These are phyloP conservation scores for Colletotrichum sp. DNA, from an alignment of 2,329 filamentous ascomycete species.

Conservation along the genomic window DNA sequence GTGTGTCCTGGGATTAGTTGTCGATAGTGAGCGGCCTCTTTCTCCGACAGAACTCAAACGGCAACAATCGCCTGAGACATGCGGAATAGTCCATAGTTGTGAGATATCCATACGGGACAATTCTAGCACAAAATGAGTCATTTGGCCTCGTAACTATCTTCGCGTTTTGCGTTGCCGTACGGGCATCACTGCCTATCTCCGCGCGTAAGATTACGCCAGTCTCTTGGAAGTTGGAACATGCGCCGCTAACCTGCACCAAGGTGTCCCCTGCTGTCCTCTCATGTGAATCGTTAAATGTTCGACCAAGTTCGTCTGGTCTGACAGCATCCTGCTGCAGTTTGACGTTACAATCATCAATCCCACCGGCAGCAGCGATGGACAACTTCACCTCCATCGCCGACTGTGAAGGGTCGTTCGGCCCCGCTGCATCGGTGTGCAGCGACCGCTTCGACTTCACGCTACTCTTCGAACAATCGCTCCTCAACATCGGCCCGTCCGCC, in stretches of 20 bases:
- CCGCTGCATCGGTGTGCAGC: constrained; percentile 31
- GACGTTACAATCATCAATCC: not conserved
- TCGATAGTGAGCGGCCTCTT: not conserved
- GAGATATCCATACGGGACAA: not conserved
- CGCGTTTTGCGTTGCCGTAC: not conserved
- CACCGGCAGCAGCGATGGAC: not conserved
- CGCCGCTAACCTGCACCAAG: not conserved
- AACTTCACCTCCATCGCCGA: constrained; percentile 4
- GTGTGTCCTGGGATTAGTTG: not conserved
- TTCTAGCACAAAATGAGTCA: not conserved
- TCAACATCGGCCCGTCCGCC: constrained; percentile 34
- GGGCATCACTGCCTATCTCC: not conserved
- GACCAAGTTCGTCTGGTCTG: not conserved
- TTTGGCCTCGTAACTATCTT: not conserved
- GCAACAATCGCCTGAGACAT: not conserved
- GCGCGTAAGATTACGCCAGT: not conserved
- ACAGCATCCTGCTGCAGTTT: not conserved
- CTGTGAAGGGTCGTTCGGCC: constrained; percentile 27
- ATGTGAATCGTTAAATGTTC: not conserved
- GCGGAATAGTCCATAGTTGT: not conserved
- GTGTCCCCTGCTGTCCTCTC: not conserved
- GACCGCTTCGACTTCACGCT: constrained; percentile 56
- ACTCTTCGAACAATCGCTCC: constrained; percentile 45
- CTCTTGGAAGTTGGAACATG: not conserved
- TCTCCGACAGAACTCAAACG: not conserved